Conservation (phyloP, 768 basidiomycete genomes). For the Coprinopsis sp. region DNA sequence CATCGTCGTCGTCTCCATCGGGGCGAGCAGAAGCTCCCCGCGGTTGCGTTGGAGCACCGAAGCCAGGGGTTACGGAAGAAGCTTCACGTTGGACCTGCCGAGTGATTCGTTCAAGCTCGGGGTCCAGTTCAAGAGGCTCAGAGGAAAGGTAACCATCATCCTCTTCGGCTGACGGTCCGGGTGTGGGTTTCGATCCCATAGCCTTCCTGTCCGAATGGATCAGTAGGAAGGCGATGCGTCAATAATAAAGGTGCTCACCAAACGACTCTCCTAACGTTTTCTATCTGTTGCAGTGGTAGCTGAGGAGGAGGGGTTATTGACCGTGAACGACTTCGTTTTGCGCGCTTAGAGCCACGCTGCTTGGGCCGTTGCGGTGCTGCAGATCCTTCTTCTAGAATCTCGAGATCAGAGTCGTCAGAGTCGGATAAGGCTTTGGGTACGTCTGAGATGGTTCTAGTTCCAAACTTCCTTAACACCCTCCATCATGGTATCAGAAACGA, state of each 20-base stretch:
- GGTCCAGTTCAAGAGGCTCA: constrained; percentile 46
- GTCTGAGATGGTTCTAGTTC: background rate
- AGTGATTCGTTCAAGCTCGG: constrained; percentile 60
- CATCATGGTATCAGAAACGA: background rate
- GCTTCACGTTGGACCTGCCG: constrained; percentile 28
- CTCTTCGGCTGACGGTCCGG: constrained; percentile 43
- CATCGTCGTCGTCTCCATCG: constrained; percentile 34
- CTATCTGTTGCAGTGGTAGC: constrained; percentile 48
- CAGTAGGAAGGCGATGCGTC: background rate
- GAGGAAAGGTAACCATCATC: constrained; percentile 12
- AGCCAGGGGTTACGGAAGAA: constrained; percentile 17
- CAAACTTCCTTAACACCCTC: background rate
- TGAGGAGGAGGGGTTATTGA: constrained; percentile 77
- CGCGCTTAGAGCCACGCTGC: constrained; percentile 25
- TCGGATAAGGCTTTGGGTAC: constrained; percentile 14
- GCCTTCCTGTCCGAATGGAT: constrained; percentile 38
- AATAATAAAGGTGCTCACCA: constrained; percentile 35
- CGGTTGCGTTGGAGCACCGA: constrained; percentile 20
- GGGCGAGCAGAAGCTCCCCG: constrained; percentile 14
- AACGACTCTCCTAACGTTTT: constrained; percentile 54
- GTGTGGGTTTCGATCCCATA: constrained; percentile 40
- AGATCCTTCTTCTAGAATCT: constrained; percentile 23
- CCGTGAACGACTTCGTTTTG: constrained; percentile 55
- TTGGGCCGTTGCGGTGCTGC: constrained; percentile 27
- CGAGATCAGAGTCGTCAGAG: constrained; percentile 43